phyloP scores from a whole-genome alignment of 2,329 filamentous ascomycete genomes.

The Xylariaceae sp. region DNA sequence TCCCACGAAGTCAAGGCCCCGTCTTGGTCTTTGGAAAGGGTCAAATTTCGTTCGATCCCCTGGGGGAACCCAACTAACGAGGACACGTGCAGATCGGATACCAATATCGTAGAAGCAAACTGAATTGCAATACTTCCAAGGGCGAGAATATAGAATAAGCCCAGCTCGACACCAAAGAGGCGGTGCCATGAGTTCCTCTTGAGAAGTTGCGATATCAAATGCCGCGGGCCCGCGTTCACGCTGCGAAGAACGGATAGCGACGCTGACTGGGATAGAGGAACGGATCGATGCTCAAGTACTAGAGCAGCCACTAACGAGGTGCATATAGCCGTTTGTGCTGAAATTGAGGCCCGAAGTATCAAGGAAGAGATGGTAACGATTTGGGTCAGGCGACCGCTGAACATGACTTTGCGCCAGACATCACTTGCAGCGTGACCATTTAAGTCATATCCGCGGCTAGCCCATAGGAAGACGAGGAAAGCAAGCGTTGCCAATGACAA shows the following conservation, averaged over 20 bases:
- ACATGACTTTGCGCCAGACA: not conserved
- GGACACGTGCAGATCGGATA: not conserved
- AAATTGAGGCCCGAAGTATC: not conserved
- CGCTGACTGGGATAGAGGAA: not conserved
- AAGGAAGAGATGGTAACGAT: not conserved
- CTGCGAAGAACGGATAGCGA: conserved; percentile 1
- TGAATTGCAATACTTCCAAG: not conserved
- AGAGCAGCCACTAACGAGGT: not conserved
- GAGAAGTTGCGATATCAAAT: not conserved
- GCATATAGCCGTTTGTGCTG: not conserved
- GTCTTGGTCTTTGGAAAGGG: no score
- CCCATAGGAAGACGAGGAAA: not conserved
- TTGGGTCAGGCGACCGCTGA: not conserved
- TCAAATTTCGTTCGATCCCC: not conserved
- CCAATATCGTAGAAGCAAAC: not conserved
- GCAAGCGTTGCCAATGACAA: not conserved
- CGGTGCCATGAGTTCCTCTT: not conserved
- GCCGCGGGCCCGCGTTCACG: not conserved
- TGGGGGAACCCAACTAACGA: not conserved
- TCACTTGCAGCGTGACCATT: not conserved
- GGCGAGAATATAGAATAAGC: not conserved
- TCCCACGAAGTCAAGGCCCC: no score
- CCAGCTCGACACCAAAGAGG: not conserved
- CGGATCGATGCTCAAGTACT: not conserved
- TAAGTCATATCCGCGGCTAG: not conserved